Evolutionary conservation across 345 rosid species (phyloP).

Genomic region (Dimocarpus longan): DNA sequence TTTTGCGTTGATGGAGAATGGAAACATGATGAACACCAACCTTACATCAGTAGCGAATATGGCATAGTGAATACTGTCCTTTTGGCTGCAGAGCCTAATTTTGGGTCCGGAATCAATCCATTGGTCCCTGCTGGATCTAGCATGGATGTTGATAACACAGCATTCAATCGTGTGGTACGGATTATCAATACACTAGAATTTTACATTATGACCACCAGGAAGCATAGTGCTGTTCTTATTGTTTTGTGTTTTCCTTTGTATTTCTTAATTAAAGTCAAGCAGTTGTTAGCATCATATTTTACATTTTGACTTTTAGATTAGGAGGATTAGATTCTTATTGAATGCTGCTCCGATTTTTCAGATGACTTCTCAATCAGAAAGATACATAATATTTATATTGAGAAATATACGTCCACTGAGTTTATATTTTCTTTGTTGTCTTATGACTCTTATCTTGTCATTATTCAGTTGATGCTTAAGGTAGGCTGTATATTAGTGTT

Average conservation of each 20-base stretch:
- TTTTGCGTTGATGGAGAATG: constrained; percentile 74
- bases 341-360: neutral
- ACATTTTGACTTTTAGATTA: neutral
- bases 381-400: neutral
- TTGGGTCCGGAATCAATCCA: constrained; percentile 30
- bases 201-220: neutral
- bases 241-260: neutral
- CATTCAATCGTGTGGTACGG: constrained; percentile 48
- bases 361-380: neutral
- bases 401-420: neutral
- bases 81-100: constrained; percentile 43
- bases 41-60: constrained; percentile 41
- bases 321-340: neutral
- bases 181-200: neutral
- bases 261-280: neutral
- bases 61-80: constrained; percentile 68
- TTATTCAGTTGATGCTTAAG: neutral
- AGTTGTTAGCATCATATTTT: neutral
- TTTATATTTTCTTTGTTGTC: neutral
- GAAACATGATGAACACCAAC: constrained; percentile 65
- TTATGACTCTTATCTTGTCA: neutral
- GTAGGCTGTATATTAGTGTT: neutral
- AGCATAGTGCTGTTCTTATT: neutral
- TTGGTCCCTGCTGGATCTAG: constrained; percentile 37
- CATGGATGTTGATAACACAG: constrained; percentile 63